Percentiles rank a stretch among this genome's conserved stretches.
phyloP scores from a whole-genome alignment of 2,329 filamentous ascomycete species.

The Fusarium coffeatum region DNA sequence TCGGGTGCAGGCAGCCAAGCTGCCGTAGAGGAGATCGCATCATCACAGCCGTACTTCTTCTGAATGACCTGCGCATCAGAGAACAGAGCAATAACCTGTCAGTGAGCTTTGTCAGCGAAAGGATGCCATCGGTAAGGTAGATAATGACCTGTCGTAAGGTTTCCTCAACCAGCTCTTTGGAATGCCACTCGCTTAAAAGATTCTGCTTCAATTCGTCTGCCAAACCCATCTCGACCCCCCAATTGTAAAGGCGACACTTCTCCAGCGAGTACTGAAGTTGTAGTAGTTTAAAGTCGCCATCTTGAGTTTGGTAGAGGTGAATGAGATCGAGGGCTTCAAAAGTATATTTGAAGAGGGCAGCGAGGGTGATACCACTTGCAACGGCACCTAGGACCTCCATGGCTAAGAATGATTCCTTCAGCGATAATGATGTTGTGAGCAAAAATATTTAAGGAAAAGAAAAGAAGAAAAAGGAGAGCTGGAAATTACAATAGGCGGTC shows the following conservation, averaged over 20 bases:
- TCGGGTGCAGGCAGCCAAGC: fast-evolving
- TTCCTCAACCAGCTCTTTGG: fast-evolving
- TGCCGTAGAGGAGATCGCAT: fast-evolving
- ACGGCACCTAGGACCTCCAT: neutral
- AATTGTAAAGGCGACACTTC: neutral
- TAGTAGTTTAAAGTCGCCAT: fast-evolving
- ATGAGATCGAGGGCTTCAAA: neutral
- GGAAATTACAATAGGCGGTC: neutral
- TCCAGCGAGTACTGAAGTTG: neutral
- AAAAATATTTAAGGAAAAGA: neutral
- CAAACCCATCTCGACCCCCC: neutral
- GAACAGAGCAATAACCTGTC: neutral
- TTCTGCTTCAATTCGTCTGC: neutral
- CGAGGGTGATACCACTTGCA: neutral
- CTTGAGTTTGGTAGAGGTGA: neutral
- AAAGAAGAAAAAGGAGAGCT: fast-evolving
- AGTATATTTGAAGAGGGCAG: neutral
- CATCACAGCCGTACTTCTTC: neutral
- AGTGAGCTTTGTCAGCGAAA: too few species aligned
- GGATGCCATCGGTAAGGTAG: fast-evolving
- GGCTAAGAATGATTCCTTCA: too few species aligned
- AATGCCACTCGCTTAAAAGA: neutral
- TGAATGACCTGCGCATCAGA: neutral
- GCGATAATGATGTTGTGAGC: too few species aligned
- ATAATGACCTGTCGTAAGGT: neutral